Evolutionary conservation across 1,139 yeast species (phyloP), one percentile per base, ranked within the genome.

Genomic region (Meyerozyma elateridarum): DNA sequence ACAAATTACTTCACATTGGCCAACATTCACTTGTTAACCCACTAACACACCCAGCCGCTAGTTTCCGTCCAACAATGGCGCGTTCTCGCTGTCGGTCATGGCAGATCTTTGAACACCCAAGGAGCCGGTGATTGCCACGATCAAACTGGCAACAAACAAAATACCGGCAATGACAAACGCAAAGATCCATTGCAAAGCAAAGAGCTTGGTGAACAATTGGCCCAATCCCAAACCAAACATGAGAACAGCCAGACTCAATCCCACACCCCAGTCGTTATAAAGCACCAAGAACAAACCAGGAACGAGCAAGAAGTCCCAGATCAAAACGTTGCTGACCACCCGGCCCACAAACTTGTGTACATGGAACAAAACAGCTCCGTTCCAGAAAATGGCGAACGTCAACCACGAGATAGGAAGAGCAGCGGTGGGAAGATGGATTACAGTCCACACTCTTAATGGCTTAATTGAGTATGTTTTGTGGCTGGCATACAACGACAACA

Each of bases 171-270:
- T 82, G 35, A 72, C 56, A 44, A 81, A 76, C 7, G 88, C 93
- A 61, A 84, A 84, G 42, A 81, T 75, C 94, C 94, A 85, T 60
- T 84, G 94, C 40, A 84, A 66, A 3, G 91, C 91, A 61, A 84
- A 70, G 19, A 74, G 62, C 59, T 75, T 81, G 35, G 76, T 72
- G 49, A 78, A 67, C 38, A 84, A 54, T 58, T 84, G 95, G 36
- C 82, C 80, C 33, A 81, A 63, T 3, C 79, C 91, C 30, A 84
- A 54, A 20, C 84, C 89, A 41, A 81, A 68, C 40, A 70, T 63
- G 44, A 84, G 61, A 42, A 72, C 67, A 19, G 80, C 56, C 14
- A 78, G 64, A 31, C 79, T 61, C 29, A 82, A 55, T 6, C 87
- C 89, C 35, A 79, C 59, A 3, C 81, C 79, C 76, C 84, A 85